Percentiles rank a stretch among this genome's conserved stretches.
phyloP scores from a whole-genome alignment of 495 filamentous ascomycete species.

The Penicillium steckii region DNA sequence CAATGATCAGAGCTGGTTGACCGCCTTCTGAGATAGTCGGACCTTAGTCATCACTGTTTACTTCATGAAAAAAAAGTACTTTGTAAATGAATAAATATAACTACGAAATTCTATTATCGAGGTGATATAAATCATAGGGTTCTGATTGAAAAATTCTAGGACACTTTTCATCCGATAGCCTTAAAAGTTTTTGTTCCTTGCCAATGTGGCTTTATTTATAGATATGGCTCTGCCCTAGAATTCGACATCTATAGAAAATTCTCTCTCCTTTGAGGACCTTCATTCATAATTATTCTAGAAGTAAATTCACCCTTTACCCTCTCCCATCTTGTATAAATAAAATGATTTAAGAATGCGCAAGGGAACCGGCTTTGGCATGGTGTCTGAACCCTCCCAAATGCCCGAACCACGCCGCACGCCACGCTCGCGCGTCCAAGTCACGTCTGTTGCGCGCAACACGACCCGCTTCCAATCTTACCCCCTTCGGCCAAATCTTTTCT shows the following conservation, averaged over 20 bases:
- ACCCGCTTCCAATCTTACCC: conserved; percentile 26
- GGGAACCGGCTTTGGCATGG: not conserved
- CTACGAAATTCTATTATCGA: no score
- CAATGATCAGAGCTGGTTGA: conserved; percentile 5
- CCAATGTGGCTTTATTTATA: no score
- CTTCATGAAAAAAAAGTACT: not conserved
- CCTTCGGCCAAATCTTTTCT: conserved; percentile 25
- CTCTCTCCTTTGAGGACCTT: no score
- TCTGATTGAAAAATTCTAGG: no score
- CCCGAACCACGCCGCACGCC: conserved; percentile 7
- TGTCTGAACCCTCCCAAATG: conserved; percentile 15
- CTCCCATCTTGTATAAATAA: not conserved
- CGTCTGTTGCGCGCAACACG: conserved; percentile 25
- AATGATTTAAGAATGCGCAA: not conserved
- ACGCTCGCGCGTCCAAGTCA: conserved; percentile 17
- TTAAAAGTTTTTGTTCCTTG: no score
- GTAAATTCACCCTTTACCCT: not conserved
- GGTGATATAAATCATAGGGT: no score
- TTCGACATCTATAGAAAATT: not conserved
- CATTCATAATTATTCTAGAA: not conserved
- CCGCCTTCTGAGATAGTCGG: not conserved
- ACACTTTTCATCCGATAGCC: no score
- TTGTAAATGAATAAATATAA: not conserved
- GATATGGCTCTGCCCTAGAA: not conserved
- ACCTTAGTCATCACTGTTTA: not conserved